These are phyloP conservation scores for cucumber (Cucumis sativus) DNA, from an alignment of 306 rosid species.

Conservation along the genomic window DNA sequence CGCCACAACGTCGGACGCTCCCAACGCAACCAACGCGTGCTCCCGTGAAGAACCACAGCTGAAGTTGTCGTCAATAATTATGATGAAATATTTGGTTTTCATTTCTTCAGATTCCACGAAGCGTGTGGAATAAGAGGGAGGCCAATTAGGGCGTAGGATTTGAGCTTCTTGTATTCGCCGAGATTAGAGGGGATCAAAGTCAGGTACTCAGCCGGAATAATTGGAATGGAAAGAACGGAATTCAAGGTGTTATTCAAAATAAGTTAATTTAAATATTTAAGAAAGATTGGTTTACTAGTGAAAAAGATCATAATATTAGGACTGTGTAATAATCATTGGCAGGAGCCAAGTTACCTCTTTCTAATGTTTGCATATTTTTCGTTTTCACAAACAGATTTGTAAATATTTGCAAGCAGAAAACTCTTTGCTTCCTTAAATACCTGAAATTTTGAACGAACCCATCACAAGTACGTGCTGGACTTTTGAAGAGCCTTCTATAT, in stretches of 20 bases:
- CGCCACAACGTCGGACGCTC: no score
- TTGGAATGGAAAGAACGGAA: no score
- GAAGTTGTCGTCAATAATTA: no score
- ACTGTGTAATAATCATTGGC: background rate
- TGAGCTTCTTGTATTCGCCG: conserved; percentile 78
- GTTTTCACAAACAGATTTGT: conserved; percentile 77
- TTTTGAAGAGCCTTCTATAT: background rate
- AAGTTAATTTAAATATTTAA: conserved; percentile 12
- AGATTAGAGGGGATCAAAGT: conserved; percentile 90
- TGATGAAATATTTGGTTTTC: no score
- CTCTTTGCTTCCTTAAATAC: conserved; percentile 76
- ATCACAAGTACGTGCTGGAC: background rate
- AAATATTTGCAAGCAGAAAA: conserved; percentile 72
- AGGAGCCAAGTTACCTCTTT: conserved; percentile 47
- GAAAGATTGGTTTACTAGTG: background rate
- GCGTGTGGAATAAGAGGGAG: conserved; percentile 44
- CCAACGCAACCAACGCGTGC: no score
- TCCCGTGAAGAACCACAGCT: no score
- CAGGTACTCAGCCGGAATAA: no score
- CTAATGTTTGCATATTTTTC: conserved; percentile 64
- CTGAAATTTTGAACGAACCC: conserved; percentile 32
- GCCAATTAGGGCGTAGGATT: conserved; percentile 73
- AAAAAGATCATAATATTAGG: background rate
- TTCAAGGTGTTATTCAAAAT: background rate
- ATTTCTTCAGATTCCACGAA: conserved; percentile 13